A percentile compares a stretch with the other conserved stretches of the same genome.
phyloP scores from a whole-genome alignment of 306 rosid genomes.

The Alnus glutinosa region DNA sequence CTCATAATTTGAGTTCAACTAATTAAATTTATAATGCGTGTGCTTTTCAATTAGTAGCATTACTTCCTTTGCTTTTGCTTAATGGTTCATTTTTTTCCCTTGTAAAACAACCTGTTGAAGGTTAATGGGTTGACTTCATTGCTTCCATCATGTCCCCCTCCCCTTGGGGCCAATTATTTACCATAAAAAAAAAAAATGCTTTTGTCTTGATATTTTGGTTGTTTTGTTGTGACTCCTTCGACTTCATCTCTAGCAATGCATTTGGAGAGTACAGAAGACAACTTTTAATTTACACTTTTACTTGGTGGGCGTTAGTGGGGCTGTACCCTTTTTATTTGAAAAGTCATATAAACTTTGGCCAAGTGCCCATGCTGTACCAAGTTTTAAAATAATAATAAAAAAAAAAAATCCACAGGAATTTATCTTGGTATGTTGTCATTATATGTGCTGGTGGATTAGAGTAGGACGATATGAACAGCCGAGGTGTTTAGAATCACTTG shows the following conservation, averaged over 20 bases:
- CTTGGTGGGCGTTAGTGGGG: not conserved
- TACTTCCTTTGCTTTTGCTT: not conserved
- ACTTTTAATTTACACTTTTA: not conserved
- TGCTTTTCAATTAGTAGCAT: not conserved
- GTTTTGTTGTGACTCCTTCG: not conserved
- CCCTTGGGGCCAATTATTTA: too few species aligned
- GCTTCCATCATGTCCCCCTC: not conserved
- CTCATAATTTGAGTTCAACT: not conserved
- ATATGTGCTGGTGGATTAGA: not conserved
- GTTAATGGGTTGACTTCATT: not conserved
- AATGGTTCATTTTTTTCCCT: not conserved
- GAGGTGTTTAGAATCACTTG: too few species aligned
- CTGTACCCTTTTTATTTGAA: not conserved
- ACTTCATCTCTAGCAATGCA: not conserved
- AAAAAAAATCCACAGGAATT: too few species aligned
- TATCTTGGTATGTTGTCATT: not conserved
- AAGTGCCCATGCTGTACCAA: too few species aligned
- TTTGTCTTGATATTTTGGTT: not conserved
- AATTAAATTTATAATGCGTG: not conserved
- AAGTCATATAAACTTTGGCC: too few species aligned
- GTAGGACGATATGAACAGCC: too few species aligned
- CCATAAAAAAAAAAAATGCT: not conserved
- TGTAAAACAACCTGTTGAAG: not conserved
- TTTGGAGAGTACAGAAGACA: not conserved
- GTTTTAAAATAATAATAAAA: too few species aligned